Base-by-base conservation (phyloP, 257 asterid species). In the Ligustrum vulgare region DNA sequence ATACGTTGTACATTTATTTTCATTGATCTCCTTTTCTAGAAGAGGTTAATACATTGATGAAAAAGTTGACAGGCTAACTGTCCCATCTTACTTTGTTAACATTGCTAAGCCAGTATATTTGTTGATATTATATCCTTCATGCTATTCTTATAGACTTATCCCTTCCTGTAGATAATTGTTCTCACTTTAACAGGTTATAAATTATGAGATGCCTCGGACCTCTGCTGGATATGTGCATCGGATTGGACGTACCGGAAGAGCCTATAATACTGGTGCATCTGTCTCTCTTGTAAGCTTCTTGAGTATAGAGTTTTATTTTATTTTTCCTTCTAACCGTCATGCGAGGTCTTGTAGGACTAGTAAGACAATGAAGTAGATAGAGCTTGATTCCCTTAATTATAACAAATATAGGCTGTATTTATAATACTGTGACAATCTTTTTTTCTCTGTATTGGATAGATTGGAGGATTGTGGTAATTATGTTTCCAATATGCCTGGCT, bases 231-330 rank as follows among this genome's bases (percentile, higher is more conserved):
- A 95, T 83, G 94, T 93, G 82, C 99, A 95, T 86, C 96, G 98
- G 70, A 88, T 95, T 80, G 99, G 99, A 73, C 97, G 97, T 69
- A 91, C 98, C 51, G 99, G 98, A 82, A 89, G 99, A 88, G 98
- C 96, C 71, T 89, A 90, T 80, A 91, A 87, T 78, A 86, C 97
- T 43, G 98, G 98, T 74, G 99, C 97, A 80, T 91, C 99, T 74
- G 93, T 95, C 43, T 91, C 99, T 71, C 92, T 95, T 79, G 99
- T 95, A 81, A 81, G 93, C 81, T 83, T 78, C 67, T 86, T 23
- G 62, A 72, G 41, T 45, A 71, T 23, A 60, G 32, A 56, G 31
- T 20, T 20, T n/a, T 22, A 20, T 56, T 56, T 56, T 8, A n/a
- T 22, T 58, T 22, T 51, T 18, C 25, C 25, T 51, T n/a, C 62